These are phyloP conservation scores for Botryotinia convoluta DNA, from an alignment of 2,329 filamentous ascomycete species.

Conservation along the genomic window DNA sequence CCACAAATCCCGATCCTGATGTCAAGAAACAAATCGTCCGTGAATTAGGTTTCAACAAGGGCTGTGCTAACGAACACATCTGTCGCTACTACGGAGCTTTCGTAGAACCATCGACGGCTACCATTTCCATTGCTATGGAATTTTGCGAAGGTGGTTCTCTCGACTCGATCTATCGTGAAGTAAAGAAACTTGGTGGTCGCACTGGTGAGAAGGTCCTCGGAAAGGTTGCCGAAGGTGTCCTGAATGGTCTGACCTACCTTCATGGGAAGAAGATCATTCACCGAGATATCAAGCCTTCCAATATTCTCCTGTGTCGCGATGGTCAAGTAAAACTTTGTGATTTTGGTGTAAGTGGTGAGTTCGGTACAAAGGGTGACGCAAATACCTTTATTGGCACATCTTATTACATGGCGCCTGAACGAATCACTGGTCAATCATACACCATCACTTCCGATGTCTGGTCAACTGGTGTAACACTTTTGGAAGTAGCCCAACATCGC, in stretches of 20 bases:
- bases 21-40: conserved; percentile 98
- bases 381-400: conserved; percentile 99
- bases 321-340: conserved; percentile 97
- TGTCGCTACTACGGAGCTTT: conserved; percentile 98
- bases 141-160: conserved; percentile 96
- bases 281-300: conserved; percentile 97
- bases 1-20: conserved; percentile 94
- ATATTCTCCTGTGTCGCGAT: conserved; percentile 88
- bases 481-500: conserved; percentile 98
- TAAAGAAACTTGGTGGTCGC: conserved; percentile 89
- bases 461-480: conserved; percentile 91
- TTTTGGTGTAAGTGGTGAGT: conserved; percentile 96
- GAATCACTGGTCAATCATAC: conserved; percentile 95
- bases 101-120: conserved; percentile 91
- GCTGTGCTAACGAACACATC: conserved; percentile 92
- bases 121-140: conserved; percentile 98
- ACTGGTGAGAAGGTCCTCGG: conserved; percentile 97
- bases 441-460: conserved; percentile 98
- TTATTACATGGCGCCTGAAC: conserved; percentile 98
- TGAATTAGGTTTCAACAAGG: conserved; percentile 96
- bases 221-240: conserved; percentile 92
- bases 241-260: conserved; percentile 91
- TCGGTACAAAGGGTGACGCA: conserved; percentile 96
- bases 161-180: conserved; percentile 95
- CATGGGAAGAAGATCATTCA: conserved; percentile 97